phyloP scores from a whole-genome alignment of 2,329 filamentous ascomycete genomes.

The Colletotrichum sublineola region DNA sequence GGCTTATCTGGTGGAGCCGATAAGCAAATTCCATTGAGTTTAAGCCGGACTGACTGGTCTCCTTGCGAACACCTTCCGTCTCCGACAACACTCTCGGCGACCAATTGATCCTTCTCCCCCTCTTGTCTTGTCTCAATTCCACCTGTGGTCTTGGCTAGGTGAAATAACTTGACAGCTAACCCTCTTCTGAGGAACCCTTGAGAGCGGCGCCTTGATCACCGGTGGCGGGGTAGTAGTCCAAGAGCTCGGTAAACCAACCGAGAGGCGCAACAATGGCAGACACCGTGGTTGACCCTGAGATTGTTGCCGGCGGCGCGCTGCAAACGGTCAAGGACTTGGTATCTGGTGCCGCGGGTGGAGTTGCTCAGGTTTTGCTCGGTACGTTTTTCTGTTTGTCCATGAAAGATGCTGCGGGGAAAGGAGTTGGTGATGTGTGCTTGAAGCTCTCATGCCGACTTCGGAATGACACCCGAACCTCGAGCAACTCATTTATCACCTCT shows the following conservation, averaged over 20 bases:
- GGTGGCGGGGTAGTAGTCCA: slow-evolving; percentile 28
- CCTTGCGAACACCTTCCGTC: not conserved
- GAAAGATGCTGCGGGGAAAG: not conserved
- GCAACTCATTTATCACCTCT: slow-evolving; percentile 69
- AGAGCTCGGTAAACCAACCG: slow-evolving; percentile 17
- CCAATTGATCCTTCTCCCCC: not conserved
- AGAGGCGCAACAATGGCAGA: slow-evolving; percentile 32
- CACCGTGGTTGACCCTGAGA: slow-evolving; percentile 37
- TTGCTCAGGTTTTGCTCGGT: slow-evolving; percentile 96
- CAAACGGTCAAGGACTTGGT: slow-evolving; percentile 90
- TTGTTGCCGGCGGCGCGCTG: slow-evolving; percentile 52
- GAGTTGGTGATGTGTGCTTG: slow-evolving; percentile 31
- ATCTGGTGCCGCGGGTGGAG: slow-evolving; percentile 88
- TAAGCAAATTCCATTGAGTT: slow-evolving; percentile 17
- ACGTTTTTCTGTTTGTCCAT: slow-evolving; percentile 50
- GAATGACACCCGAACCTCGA: slow-evolving; percentile 93
- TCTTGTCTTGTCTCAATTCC: not conserved
- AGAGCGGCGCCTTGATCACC: slow-evolving; percentile 10
- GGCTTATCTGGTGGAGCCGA: not conserved
- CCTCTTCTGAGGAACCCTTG: not conserved
- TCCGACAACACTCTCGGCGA: not conserved
- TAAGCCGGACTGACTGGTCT: not conserved
- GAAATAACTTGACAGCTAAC: not conserved
- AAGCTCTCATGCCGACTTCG: slow-evolving; percentile 91
- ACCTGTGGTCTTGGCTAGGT: not conserved